These are phyloP conservation scores for Nicotiana sylvestris DNA, from an alignment of 257 asterid species.

Conservation along the genomic window DNA sequence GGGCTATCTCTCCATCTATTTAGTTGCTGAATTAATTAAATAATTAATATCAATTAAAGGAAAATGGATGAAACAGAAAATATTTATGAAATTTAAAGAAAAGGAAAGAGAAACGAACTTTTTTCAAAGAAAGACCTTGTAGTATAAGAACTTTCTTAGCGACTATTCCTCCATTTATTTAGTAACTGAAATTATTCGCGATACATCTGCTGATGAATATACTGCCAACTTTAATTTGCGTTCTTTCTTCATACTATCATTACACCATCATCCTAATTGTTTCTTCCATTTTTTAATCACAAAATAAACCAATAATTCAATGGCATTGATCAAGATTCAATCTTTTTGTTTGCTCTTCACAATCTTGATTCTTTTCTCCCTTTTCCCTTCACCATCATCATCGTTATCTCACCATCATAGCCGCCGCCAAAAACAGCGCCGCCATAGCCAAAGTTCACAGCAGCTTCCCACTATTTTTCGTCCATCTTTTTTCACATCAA, in stretches of 20 bases:
- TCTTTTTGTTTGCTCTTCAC: constrained; percentile 5
- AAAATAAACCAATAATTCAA: not conserved
- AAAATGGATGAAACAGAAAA: not conserved
- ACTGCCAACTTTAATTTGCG: not conserved
- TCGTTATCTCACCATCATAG: not conserved
- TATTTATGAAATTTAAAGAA: not conserved
- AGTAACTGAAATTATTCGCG: not conserved
- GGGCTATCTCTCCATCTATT: too few species aligned
- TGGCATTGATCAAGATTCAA: constrained; percentile 1
- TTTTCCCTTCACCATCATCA: not conserved
- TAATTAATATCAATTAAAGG: not conserved
- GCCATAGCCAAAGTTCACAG: not conserved
- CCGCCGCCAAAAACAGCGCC: not conserved
- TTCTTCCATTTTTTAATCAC: not conserved
- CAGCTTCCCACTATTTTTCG: not conserved
- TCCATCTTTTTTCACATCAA: not conserved
- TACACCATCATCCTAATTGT: not conserved
- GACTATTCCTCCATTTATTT: not conserved
- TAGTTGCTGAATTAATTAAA: not conserved
- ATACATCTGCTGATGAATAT: not conserved
- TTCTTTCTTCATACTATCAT: not conserved
- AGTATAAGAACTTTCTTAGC: not conserved
- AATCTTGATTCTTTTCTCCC: not conserved
- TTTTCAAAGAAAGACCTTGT: not conserved
- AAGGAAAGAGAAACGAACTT: not conserved